Percentiles rank a stretch among this genome's conserved stretches.
Conservation (phyloP, 306 rosid species). For the Castanea crenata region DNA sequence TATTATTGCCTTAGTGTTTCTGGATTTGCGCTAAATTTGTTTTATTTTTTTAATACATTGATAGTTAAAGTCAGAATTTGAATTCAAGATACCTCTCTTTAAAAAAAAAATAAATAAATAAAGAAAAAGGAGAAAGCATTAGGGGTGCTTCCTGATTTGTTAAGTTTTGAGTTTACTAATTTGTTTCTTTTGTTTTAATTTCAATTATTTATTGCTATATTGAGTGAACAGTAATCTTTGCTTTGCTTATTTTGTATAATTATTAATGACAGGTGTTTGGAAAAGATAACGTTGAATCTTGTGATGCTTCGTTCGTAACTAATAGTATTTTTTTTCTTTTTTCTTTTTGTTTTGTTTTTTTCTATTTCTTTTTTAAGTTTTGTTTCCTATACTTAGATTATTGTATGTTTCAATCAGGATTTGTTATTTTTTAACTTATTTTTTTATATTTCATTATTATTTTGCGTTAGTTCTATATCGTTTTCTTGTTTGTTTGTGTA, state of each 20-base stretch:
- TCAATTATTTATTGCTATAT: background rate
- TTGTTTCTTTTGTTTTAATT: background rate
- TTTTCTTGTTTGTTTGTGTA: background rate
- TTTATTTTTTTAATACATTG: background rate
- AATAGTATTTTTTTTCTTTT: background rate
- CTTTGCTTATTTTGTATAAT: background rate
- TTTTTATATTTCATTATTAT: background rate
- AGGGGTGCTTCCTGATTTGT: too few relatives aligned
- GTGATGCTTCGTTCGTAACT: background rate
- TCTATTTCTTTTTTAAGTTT: background rate
- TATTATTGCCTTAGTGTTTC: background rate
- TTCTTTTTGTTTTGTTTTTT: background rate
- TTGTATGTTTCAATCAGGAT: background rate
- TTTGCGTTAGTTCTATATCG: background rate
- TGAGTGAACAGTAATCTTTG: background rate
- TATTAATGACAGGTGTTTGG: background rate
- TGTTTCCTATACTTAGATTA: background rate
- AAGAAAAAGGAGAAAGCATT: too few relatives aligned
- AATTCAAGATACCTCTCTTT: too few relatives aligned
- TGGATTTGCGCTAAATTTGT: background rate
- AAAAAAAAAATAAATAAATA: too few relatives aligned
- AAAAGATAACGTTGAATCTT: slow-evolving; percentile 13
- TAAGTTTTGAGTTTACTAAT: background rate
- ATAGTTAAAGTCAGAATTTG: too few relatives aligned
- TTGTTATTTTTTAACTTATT: background rate